Conservation (phyloP, 352 stramenopile species). For the Hyaloperonospora arabidopsidis region DNA sequence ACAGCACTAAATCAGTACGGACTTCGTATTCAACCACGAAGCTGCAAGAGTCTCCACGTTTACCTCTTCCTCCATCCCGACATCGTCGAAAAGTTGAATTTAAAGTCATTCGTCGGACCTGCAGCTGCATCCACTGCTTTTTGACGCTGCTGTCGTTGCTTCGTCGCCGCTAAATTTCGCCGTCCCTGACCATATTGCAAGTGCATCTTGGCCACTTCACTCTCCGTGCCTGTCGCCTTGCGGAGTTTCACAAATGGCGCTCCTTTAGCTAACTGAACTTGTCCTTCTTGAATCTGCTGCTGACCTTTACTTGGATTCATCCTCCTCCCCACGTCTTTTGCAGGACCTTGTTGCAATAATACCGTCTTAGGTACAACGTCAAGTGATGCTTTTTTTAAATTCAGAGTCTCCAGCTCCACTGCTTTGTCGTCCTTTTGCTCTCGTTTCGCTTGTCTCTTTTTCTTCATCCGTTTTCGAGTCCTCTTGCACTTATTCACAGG, state of each 20-base stretch:
- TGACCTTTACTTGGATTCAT: background rate
- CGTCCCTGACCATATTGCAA: conserved; percentile 53
- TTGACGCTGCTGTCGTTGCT: conserved; percentile 39
- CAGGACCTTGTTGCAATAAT: conserved; percentile 15
- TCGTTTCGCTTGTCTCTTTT: conserved; percentile 8
- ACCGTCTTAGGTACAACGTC: conserved; percentile 6
- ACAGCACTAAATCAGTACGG: too few relatives aligned
- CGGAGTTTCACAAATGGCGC: conserved; percentile 52
- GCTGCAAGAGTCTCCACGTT: too few relatives aligned
- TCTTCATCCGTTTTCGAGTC: conserved; percentile 31
- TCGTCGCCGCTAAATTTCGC: conserved; percentile 43
- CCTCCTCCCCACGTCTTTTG: conserved; percentile 17
- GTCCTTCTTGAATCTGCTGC: background rate
- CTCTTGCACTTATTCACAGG: conserved; percentile 23
- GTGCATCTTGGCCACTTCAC: conserved; percentile 65
- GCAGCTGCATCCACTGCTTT: conserved; percentile 6
- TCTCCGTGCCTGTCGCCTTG: conserved; percentile 56
- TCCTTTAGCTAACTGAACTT: background rate
- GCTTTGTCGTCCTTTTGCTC: background rate
- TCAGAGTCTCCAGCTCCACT: background rate
- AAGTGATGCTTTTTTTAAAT: too few relatives aligned
- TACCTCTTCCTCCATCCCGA: too few relatives aligned
- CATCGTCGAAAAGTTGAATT: conserved; percentile 29
- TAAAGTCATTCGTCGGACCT: conserved; percentile 12
- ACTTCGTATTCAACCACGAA: too few relatives aligned